Evolutionary conservation across 148 eudicot species (phyloP), one percentile per base, ranked within the genome.

Genomic region (Vaccinium corymbosum): DNA sequence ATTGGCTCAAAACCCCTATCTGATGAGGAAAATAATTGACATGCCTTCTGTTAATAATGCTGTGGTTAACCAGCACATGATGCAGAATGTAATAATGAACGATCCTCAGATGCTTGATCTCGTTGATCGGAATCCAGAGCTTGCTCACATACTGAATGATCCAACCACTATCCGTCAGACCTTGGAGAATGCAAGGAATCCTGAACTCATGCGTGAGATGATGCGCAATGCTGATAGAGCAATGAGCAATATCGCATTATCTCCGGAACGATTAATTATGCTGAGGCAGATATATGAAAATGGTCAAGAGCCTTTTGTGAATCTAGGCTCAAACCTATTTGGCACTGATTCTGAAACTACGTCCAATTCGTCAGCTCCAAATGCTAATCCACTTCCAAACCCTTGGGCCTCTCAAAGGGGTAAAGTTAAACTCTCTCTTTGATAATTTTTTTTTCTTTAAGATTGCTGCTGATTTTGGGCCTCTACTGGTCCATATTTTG

Each of bases 371-470:
- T 80, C 87, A 76, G 85, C 85, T 83, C 91, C 91, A 15, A 89
- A 89, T 83, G 38, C 89, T n/a, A 87, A 83, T 85, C 91, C 91
- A 61, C 91, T 89, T 78, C 89, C 91, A 22, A 89, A 89, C 83
- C 91, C 91, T 12, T 89, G 89, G 91, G 88, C 85, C 73, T 81
- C 86, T 77, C 85, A 73, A 55, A 72, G 83, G 51, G 84, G 89
- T 89, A 87, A 68, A 68, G 84, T 85, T n/a, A 35, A 10, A 55
- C 55, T 81, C 71, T 35, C 50, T 42, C 7, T 53, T 46, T 29
- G 64, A 64, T 79, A n/a, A 29, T 8, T 5, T 74, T 76, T 81
- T 32, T 13, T 20, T 35, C 38, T 10, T 51, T n/a, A 22, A 51
- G 55, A 15, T 61, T 81, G 59, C 20, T 51, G 51, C 61, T 51